Evolutionary conservation across 1,284 basidiomycete genomes (phyloP).

Genomic region (Kwoniella shivajii): DNA sequence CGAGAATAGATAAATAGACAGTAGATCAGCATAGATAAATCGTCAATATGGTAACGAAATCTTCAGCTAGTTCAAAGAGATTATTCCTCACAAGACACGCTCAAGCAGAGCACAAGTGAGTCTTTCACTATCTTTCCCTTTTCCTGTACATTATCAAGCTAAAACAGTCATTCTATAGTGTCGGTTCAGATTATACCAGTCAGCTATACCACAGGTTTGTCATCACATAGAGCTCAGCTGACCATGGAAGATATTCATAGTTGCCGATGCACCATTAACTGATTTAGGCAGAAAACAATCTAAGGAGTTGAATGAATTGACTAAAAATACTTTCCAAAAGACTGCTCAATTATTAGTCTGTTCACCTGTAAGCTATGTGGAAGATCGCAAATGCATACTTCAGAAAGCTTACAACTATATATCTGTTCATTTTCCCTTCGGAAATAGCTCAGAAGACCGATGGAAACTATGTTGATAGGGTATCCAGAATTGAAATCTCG

Average conservation of each 20-base stretch:
- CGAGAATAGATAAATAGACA: not conserved
- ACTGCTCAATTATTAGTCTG: conserved; percentile 50
- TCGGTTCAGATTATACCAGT: conserved; percentile 51
- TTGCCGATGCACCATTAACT: conserved; percentile 51
- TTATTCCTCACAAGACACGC: conserved; percentile 53
- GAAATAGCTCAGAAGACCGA: conserved; percentile 46
- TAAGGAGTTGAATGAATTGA: conserved; percentile 39
- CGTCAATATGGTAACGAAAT: not conserved
- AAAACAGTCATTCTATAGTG: conserved; percentile 26
- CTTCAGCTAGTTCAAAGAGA: conserved; percentile 30
- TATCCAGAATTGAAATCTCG: conserved; percentile 40
- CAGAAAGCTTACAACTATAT: too few species aligned
- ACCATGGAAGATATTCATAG: conserved; percentile 15
- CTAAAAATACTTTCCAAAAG: conserved; percentile 40
- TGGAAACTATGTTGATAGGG: conserved; percentile 53
- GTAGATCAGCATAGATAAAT: not conserved
- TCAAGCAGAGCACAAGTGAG: conserved; percentile 53
- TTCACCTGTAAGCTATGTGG: conserved; percentile 38
- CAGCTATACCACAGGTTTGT: conserved; percentile 5
- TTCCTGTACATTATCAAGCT: not conserved
- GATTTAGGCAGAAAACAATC: conserved; percentile 47
- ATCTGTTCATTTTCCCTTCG: not conserved
- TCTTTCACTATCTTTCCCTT: not conserved
- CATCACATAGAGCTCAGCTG: not conserved
- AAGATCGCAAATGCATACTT: too few species aligned